Percentiles rank a stretch among this genome's conserved stretches.
phyloP scores from a whole-genome alignment of 2,329 filamentous ascomycete genomes.

The Diaporthe nobilis region DNA sequence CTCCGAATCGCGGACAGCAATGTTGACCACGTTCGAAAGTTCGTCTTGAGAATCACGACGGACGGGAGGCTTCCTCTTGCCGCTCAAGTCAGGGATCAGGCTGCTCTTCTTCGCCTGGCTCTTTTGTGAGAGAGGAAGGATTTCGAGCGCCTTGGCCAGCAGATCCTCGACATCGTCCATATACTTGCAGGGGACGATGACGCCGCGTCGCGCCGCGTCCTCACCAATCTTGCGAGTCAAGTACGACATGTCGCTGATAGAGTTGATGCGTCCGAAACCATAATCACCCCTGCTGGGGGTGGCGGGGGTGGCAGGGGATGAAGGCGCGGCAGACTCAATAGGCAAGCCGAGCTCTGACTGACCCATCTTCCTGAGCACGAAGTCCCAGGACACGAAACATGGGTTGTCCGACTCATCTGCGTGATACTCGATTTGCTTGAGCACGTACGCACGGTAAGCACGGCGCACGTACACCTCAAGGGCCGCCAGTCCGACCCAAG shows the following conservation, averaged over 20 bases:
- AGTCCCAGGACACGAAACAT: constrained; percentile 94
- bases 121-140: constrained; percentile 71
- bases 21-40: constrained; percentile 91
- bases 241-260: constrained; percentile 97
- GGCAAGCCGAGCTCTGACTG: constrained; percentile 91
- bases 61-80: constrained; percentile 75
- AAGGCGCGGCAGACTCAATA: constrained; percentile 83
- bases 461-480: constrained; percentile 97
- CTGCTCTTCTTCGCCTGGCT: constrained; percentile 69
- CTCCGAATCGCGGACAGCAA: constrained; percentile 92
- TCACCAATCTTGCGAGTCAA: constrained; percentile 79
- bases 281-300: constrained; percentile 64
- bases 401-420: constrained; percentile 78
- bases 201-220: constrained; percentile 90
- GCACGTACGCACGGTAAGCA: constrained; percentile 94
- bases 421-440: constrained; percentile 91
- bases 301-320: constrained; percentile 78
- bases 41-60: constrained; percentile 78
- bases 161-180: constrained; percentile 94
- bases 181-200: constrained; percentile 93
- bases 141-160: constrained; percentile 85
- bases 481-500: constrained; percentile 93
- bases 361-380: constrained; percentile 92
- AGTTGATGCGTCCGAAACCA: constrained; percentile 86
- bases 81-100: constrained; percentile 79